Conservation (phyloP, 208 protist species). For the Leptomonas pyrrhocoris region DNA sequence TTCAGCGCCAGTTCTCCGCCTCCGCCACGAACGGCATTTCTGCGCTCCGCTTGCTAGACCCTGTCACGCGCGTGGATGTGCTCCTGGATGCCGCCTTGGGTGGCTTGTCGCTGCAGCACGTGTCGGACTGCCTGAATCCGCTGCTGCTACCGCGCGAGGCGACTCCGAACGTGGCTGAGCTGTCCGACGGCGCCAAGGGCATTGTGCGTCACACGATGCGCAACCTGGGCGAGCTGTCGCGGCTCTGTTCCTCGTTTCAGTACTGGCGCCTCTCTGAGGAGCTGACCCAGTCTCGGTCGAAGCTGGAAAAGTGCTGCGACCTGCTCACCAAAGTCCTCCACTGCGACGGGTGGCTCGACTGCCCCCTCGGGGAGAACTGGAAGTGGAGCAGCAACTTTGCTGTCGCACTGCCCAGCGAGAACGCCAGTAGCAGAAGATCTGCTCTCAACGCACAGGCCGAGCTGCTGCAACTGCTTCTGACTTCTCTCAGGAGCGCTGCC, state of each 20-base stretch:
- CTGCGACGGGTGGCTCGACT: conserved; percentile 54
- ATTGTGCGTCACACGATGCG: conserved; percentile 37
- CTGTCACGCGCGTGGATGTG: conserved; percentile 34
- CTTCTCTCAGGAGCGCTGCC: conserved; percentile 37
- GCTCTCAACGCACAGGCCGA: conserved; percentile 64
- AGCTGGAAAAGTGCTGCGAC: conserved; percentile 21
- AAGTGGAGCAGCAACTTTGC: conserved; percentile 23
- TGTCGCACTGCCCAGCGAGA: conserved; percentile 2
- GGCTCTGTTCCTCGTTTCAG: conserved; percentile 41
- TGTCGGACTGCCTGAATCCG: conserved; percentile 23
- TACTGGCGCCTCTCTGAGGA: conserved; percentile 49
- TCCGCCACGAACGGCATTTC: conserved; percentile 23
- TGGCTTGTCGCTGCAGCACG: conserved; percentile 33
- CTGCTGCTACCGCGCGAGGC: conserved; percentile 34
- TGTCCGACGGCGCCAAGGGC: conserved; percentile 46
- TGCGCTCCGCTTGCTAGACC: conserved; percentile 30
- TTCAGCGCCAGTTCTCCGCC: conserved; percentile 38
- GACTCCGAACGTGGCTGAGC: conserved; percentile 7
- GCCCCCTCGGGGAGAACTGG: conserved; percentile 23
- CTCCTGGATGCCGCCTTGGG: conserved; percentile 36
- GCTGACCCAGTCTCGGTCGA: conserved; percentile 29
- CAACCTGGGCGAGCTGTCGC: conserved; percentile 29
- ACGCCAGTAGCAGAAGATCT: conserved; percentile 20
- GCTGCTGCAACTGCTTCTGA: conserved; percentile 50
- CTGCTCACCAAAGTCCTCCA: conserved; percentile 39